These are phyloP conservation scores for Groenewaldozyma auringiensis DNA, from an alignment of 1,139 yeast genomes.

Conservation along the genomic window DNA sequence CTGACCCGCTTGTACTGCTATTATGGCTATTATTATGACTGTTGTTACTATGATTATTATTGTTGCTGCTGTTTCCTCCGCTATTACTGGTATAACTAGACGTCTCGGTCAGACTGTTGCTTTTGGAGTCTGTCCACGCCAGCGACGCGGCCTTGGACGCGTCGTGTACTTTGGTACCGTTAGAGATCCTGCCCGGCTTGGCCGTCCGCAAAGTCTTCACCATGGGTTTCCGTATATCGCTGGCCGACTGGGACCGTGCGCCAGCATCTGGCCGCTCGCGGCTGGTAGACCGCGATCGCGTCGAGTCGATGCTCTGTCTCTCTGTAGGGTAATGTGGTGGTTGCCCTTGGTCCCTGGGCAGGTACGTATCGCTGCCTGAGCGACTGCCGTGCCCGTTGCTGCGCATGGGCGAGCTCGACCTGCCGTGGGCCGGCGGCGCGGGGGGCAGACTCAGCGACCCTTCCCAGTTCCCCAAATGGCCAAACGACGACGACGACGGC, in stretches of 20 bases:
- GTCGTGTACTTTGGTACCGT: conserved; percentile 15
- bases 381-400: background rate
- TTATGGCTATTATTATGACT: background rate
- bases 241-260: conserved; percentile 2
- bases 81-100: background rate
- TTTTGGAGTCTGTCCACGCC: conserved; percentile 19
- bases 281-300: background rate
- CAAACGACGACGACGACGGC: background rate
- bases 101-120: background rate
- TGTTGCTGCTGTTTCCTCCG: background rate
- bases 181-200: conserved; percentile 16
- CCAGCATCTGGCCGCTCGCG: background rate
- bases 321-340: no score
- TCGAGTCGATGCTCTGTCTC: background rate
- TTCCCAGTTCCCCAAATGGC: background rate
- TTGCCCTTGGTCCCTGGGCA: background rate
- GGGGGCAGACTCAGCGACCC: background rate
- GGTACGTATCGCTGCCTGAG: background rate
- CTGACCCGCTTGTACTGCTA: background rate
- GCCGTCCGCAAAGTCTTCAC: conserved; percentile 19
- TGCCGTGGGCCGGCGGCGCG: background rate
- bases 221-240: conserved; percentile 14
- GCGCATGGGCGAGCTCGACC: background rate
- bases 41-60: background rate
- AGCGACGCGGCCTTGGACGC: conserved; percentile 23